These are phyloP conservation scores for Luvunga scandens DNA, from an alignment of 345 rosid species.

Conservation along the genomic window DNA sequence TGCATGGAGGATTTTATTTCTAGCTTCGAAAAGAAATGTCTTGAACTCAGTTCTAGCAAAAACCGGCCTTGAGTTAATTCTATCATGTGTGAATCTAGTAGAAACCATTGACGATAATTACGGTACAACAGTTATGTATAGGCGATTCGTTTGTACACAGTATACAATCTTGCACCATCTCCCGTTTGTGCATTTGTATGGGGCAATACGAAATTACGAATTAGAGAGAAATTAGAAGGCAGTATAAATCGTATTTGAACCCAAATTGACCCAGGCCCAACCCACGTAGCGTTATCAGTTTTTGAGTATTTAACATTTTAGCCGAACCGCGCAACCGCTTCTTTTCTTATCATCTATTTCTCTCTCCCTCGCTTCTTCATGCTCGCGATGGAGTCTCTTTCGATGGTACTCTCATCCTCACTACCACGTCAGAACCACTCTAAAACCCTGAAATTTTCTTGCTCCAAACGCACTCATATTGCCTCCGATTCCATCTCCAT, in stretches of 20 bases:
- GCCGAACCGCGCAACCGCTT: neutral
- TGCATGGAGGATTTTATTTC: slow-evolving; percentile 81
- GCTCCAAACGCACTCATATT: slow-evolving; percentile 3
- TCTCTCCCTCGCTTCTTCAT: neutral
- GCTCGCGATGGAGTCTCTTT: slow-evolving; percentile 40
- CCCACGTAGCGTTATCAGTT: neutral
- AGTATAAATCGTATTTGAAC: neutral
- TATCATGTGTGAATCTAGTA: neutral
- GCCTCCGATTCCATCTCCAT: neutral
- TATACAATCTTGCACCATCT: neutral
- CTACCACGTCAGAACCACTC: slow-evolving; percentile 35
- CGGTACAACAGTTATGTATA: neutral
- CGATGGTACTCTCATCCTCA: slow-evolving; percentile 34
- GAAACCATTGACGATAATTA: neutral
- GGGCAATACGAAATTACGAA: too few relatives aligned
- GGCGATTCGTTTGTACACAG: neutral
- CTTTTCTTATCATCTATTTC: slow-evolving; percentile 13
- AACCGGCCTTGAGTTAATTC: neutral
- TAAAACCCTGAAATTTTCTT: slow-evolving; percentile 27
- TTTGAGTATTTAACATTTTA: too few relatives aligned
- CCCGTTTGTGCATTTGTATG: neutral
- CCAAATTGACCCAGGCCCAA: neutral
- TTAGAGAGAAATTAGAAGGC: neutral
- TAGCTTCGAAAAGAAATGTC: slow-evolving; percentile 44
- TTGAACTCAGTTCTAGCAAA: slow-evolving; percentile 14